Evolutionary conservation across 495 filamentous ascomycete species (phyloP), one percentile per base, ranked within the genome.

Genomic region (Aspergillus indologenus): DNA sequence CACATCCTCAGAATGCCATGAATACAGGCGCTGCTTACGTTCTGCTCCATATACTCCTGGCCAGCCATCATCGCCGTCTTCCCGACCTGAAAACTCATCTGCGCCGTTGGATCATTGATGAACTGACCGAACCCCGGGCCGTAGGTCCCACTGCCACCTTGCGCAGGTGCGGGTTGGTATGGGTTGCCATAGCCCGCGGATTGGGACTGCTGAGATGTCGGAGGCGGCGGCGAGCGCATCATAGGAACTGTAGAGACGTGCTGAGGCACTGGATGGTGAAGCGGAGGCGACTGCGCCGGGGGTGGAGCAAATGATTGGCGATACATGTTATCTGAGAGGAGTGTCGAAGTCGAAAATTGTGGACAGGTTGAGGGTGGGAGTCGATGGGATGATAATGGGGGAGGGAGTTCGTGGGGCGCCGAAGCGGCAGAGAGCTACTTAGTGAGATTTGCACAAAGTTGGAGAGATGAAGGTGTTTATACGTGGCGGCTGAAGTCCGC

Each of bases 161-260:
- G 79, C 58, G 72, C 75, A 57, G 77, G 71, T 3, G 74, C 75
- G 22, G 80, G 70, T 58, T 83, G 85, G 67, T 94, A 90, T 9
- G 89, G 88, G 66, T 90, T 93, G 54, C 89, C 90, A 81, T 95
- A 79, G 45, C 75, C 71, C 50, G 85, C 79, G 61, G 83, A 82
- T 52, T 84, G 82, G 54, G 88, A 85, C 47, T 88, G 85, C 71
- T 91, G 91, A 34, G 89, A 81, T 55, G 79, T 78, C 1, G 89
- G 93, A 45, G 91, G 94, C 31, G 94, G 94, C 40, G 94, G 94
- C 54, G 94, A 98, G 77, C 96, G 88, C 74, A 99, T 88, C 77
- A 97, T 92, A n/a, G 94, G 94, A 50, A 99, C 95, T 51, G 92
- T 96, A 63, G 95, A 96, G 56, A 98, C 92, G 82, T 98, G 95